Base-by-base conservation (phyloP, 192 early-diverging fungal species). In the Geranomyces variabilis region DNA sequence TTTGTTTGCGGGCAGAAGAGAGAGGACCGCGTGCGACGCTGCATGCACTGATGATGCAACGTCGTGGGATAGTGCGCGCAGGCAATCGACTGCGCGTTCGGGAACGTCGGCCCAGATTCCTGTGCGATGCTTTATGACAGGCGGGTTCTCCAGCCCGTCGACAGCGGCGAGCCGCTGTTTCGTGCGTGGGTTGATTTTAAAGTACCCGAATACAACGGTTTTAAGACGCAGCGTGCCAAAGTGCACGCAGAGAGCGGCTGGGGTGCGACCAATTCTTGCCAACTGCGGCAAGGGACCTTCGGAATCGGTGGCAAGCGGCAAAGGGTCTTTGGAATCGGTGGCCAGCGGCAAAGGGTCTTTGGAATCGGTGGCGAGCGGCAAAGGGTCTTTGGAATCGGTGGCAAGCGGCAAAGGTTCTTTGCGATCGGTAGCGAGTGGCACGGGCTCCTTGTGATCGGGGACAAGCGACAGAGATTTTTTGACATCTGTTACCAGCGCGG, bases 171-270 rank as follows among this genome's bases (percentile, higher is more conserved):
- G 22, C 33, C 81, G 73, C 28, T 76, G 77, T 24, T 73, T 77
- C 13, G 77, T 73, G 45, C 48, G 70, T 30, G 79, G 77, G 53
- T 88, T 76, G 15, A 88, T 41, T 59, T 84, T 83, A 69, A 77
- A 81, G 67, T 88, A 89, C 1, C 88, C 88, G 58, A 83, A 88
- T 0, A 84, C 84, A 5, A 73, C 72, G 19, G 86, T 82, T n/a
- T 74, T 70, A n/a, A 85, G 82, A 84, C 26, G 29, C 28, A 66
- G 22, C 28, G 28, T 26, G 66, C 66, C 28, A 75, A 47, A 59
- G 70, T 73, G 55, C 69, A 41, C 36, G 36, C 36, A 41, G 36
- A 41, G 36, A 41, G 36, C 36, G 36, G 36, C 36, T 3, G 36
- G 36, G 5, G 10, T 41, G 5, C 36, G 36, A 10, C 36, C 36